These are phyloP conservation scores for Aspergillus calidoustus DNA, from an alignment of 2,329 filamentous ascomycete genomes.

Conservation along the genomic window DNA sequence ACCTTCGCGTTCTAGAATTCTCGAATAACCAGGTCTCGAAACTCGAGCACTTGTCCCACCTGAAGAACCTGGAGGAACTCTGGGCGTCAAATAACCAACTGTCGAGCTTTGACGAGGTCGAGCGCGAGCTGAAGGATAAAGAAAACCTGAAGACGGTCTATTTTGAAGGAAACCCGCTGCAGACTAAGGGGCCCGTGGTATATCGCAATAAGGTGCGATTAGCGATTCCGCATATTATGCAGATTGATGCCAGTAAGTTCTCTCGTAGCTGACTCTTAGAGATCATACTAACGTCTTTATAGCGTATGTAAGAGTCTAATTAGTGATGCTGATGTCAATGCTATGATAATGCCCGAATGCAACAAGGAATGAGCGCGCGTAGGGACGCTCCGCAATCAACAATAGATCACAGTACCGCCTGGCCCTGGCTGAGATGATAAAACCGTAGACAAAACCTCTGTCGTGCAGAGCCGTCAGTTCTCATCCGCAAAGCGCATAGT, in stretches of 20 bases:
- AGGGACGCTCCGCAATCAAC: neutral
- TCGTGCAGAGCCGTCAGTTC: neutral
- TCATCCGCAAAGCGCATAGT: neutral
- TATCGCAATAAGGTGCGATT: slow-evolving; percentile 94
- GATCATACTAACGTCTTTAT: neutral
- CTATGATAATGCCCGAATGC: neutral
- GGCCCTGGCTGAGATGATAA: neutral
- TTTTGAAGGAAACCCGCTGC: slow-evolving; percentile 92
- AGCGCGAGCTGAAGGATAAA: slow-evolving; percentile 78
- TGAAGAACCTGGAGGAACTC: slow-evolving; percentile 80
- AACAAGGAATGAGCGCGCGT: neutral
- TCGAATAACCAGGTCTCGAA: slow-evolving; percentile 83
- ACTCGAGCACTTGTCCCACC: slow-evolving; percentile 70
- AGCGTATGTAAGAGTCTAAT: slow-evolving; percentile 19
- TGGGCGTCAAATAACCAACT: slow-evolving; percentile 94
- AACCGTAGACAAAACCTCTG: neutral
- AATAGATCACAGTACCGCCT: neutral
- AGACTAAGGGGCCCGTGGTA: slow-evolving; percentile 75
- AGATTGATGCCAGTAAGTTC: slow-evolving; percentile 88
- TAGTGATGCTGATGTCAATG: slow-evolving; percentile 1
- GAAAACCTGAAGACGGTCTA: slow-evolving; percentile 85
- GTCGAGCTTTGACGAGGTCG: slow-evolving; percentile 76
- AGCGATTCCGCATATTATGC: slow-evolving; percentile 81
- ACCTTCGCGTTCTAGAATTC: slow-evolving; percentile 81
- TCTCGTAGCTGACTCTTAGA: no score